Evolutionary conservation across 768 basidiomycete species (phyloP).

Genomic region (Russula lepida): DNA sequence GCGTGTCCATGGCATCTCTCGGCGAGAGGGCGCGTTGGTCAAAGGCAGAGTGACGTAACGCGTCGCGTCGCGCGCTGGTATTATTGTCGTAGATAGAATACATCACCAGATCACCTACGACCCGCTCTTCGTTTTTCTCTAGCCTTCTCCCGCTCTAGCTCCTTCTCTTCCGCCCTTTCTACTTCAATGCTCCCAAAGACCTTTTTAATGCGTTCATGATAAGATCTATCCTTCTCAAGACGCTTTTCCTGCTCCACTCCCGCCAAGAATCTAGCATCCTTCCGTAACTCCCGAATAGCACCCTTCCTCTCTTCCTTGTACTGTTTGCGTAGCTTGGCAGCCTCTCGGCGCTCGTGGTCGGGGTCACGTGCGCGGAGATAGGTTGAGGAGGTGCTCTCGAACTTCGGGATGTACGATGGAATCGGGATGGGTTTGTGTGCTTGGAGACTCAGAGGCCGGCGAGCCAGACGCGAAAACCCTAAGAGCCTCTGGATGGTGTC

Average conservation of each 20-base stretch:
- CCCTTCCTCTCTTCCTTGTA: conserved; percentile 96
- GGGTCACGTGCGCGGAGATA: conserved; percentile 81
- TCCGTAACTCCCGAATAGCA: conserved; percentile 90
- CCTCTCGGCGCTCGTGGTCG: conserved; percentile 83
- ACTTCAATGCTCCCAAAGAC: conserved; percentile 70
- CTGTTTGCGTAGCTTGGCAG: conserved; percentile 74
- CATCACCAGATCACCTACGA: conserved; percentile 41
- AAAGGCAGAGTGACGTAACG: conserved; percentile 10
- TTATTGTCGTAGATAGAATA: not conserved
- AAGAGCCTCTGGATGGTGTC: conserved; percentile 43
- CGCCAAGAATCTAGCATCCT: conserved; percentile 91
- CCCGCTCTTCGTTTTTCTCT: conserved; percentile 73
- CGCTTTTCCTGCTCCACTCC: conserved; percentile 78
- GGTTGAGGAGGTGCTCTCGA: conserved; percentile 67
- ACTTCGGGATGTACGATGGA: conserved; percentile 87
- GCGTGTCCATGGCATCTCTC: conserved; percentile 11
- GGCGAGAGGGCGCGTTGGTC: not conserved
- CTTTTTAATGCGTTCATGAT: conserved; percentile 76
- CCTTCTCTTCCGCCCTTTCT: conserved; percentile 93
- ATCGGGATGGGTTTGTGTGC: conserved; percentile 96
- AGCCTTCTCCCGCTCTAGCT: conserved; percentile 74
- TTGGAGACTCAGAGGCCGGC: conserved; percentile 77
- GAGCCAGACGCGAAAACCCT: conserved; percentile 61
- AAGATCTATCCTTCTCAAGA: conserved; percentile 72
- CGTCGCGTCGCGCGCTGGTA: not conserved